These are phyloP conservation scores for Euphrasia arctica DNA, from an alignment of 305 asterid genomes.

Conservation along the genomic window DNA sequence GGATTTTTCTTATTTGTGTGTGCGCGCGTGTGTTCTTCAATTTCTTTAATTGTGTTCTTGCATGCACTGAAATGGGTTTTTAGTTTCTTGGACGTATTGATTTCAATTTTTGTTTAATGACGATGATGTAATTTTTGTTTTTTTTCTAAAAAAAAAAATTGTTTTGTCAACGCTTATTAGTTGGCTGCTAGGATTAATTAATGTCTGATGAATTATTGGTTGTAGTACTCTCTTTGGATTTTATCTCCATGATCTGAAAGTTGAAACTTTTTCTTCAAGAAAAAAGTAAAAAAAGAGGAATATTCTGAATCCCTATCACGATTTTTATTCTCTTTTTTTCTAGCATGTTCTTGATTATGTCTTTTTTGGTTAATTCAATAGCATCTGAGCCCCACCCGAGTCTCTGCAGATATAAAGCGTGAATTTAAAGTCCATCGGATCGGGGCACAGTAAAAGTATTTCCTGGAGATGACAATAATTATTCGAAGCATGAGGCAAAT, in stretches of 20 bases:
- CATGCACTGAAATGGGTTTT: constrained; percentile 20
- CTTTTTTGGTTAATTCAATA: neutral
- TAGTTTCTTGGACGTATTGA: constrained; percentile 15
- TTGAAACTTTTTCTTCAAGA: neutral
- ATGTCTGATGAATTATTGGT: constrained; percentile 13
- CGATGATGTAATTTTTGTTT: neutral
- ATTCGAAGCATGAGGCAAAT: constrained; percentile 46
- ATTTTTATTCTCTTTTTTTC: neutral
- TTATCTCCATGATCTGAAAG: neutral
- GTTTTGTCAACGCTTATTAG: neutral
- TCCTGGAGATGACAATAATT: constrained; percentile 48
- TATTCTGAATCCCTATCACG: neutral
- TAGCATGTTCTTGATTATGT: neutral
- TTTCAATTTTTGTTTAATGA: constrained; percentile 12
- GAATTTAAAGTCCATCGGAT: neutral
- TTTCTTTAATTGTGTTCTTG: neutral
- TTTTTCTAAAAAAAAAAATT: neutral
- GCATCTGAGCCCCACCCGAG: neutral
- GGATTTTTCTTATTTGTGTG: neutral
- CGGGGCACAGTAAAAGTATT: constrained; percentile 14
- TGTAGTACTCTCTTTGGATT: too few relatives aligned
- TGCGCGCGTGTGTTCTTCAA: neutral
- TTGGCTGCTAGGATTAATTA: constrained; percentile 18
- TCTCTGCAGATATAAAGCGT: neutral
- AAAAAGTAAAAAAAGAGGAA: neutral